Evolutionary conservation across 2,329 filamentous ascomycete species (phyloP).

Genomic region (Aspergillus sp.): DNA sequence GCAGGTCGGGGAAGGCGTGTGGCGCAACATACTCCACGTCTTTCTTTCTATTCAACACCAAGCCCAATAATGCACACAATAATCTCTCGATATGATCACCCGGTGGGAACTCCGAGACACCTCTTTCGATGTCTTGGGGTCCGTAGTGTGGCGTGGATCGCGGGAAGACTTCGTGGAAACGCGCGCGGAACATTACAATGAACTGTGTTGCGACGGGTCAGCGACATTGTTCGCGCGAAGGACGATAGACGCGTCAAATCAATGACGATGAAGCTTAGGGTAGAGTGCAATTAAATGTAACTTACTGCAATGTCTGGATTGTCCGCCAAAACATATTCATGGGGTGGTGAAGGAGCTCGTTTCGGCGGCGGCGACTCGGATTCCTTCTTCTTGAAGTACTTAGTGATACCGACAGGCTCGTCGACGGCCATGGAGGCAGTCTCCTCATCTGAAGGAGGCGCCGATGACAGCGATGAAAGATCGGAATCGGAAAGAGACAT

Average conservation of each 20-base stretch:
- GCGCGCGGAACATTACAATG: constrained; percentile 95
- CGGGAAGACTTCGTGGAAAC: constrained; percentile 86
- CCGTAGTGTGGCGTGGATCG: constrained; percentile 86
- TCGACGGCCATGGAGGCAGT: constrained; percentile 38
- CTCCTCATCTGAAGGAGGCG: constrained; percentile 60
- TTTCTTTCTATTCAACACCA: constrained; percentile 95
- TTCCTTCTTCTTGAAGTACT: constrained; percentile 49
- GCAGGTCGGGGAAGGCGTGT: constrained; percentile 15
- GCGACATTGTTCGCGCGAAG: constrained; percentile 28
- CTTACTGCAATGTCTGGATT: constrained; percentile 89
- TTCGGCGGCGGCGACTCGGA: constrained; percentile 65
- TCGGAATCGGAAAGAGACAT: constrained; percentile 56
- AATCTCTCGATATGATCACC: constrained; percentile 84
- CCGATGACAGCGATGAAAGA: constrained; percentile 57
- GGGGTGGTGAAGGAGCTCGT: constrained; percentile 80
- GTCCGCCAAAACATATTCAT: constrained; percentile 86
- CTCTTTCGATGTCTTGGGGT: constrained; percentile 90
- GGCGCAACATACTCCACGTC: constrained; percentile 81
- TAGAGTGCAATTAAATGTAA: constrained; percentile 43
- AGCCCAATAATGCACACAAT: constrained; percentile 80
- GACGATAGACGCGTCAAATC: constrained; percentile 29
- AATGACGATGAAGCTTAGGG: constrained; percentile 11
- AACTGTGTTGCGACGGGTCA: constrained; percentile 60
- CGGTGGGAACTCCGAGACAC: constrained; percentile 72
- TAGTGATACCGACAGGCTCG: constrained; percentile 41